Evolutionary conservation across 129 eudicot species (phyloP).

Genomic region (Sambucus nigra): DNA sequence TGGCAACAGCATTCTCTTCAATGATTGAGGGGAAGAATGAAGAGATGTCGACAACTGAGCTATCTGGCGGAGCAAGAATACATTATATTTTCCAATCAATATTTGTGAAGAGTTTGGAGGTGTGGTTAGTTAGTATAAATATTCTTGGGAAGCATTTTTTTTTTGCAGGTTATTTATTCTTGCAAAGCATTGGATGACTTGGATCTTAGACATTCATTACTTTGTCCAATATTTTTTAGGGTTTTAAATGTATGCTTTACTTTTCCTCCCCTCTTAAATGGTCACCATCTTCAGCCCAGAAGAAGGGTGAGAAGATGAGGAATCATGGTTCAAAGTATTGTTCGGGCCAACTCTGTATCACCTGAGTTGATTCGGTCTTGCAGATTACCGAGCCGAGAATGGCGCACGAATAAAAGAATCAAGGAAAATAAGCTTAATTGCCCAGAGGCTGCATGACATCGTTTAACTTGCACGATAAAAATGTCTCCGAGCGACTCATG

Average conservation of each 20-base stretch:
- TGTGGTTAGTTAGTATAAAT: slow-evolving; percentile 19
- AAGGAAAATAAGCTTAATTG: too few relatives aligned
- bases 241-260: not conserved
- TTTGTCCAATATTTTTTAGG: not conserved
- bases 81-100: slow-evolving; percentile 90
- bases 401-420: too few relatives aligned
- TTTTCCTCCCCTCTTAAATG: too few relatives aligned
- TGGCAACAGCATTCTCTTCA: slow-evolving; percentile 62
- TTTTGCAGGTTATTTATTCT: not conserved
- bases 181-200: not conserved
- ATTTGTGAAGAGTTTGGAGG: slow-evolving; percentile 97
- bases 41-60: slow-evolving; percentile 92
- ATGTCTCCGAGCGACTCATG: too few relatives aligned
- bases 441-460: too few relatives aligned
- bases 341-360: too few relatives aligned
- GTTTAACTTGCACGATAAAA: too few relatives aligned
- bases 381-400: too few relatives aligned
- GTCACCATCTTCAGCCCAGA: too few relatives aligned
- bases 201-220: not conserved
- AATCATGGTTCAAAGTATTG: too few relatives aligned
- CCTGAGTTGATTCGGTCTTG: too few relatives aligned
- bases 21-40: slow-evolving; percentile 96
- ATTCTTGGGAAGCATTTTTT: not conserved
- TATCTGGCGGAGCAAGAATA: slow-evolving; percentile 96
- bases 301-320: too few relatives aligned